A percentile compares a stretch with the other conserved stretches of the same genome.
phyloP scores from a whole-genome alignment of 164 flowering plant genomes.

The Tinospora cordifolia region DNA sequence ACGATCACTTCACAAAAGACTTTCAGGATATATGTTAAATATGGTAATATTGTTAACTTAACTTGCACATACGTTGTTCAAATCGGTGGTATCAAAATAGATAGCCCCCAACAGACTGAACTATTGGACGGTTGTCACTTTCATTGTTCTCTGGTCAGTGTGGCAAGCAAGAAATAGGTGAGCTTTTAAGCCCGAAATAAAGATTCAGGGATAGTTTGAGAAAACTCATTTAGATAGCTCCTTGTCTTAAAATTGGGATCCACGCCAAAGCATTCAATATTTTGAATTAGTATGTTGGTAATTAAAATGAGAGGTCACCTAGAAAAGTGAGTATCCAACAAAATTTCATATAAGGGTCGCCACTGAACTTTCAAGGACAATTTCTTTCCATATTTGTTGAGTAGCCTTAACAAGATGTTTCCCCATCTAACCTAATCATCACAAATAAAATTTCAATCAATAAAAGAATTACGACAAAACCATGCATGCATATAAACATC shows the following conservation, averaged over 20 bases:
- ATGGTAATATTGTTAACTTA: neutral
- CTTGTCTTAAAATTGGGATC: neutral
- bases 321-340: slow-evolving; percentile 70
- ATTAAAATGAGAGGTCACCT: slow-evolving; percentile 38
- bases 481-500: neutral
- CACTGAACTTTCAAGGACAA: slow-evolving; percentile 68
- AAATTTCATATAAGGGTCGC: slow-evolving; percentile 82
- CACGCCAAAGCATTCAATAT: slow-evolving; percentile 1
- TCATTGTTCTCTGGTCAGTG: too few species aligned
- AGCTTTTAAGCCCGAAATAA: too few species aligned
- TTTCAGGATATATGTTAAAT: neutral
- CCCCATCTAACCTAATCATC: slow-evolving; percentile 93
- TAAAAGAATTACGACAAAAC: neutral
- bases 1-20: neutral
- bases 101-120: too few species aligned
- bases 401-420: slow-evolving; percentile 52
- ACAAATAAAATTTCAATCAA: slow-evolving; percentile 6
- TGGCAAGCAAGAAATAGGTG: too few species aligned
- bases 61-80: neutral
- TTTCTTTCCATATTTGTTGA: slow-evolving; percentile 69
- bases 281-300: neutral
- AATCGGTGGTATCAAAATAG: too few species aligned
- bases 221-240: too few species aligned
- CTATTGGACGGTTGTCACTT: too few species aligned
- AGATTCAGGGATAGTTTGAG: too few species aligned